Conservation (phyloP, 2,329 filamentous ascomycete genomes). For the Cladosporium sp. region DNA sequence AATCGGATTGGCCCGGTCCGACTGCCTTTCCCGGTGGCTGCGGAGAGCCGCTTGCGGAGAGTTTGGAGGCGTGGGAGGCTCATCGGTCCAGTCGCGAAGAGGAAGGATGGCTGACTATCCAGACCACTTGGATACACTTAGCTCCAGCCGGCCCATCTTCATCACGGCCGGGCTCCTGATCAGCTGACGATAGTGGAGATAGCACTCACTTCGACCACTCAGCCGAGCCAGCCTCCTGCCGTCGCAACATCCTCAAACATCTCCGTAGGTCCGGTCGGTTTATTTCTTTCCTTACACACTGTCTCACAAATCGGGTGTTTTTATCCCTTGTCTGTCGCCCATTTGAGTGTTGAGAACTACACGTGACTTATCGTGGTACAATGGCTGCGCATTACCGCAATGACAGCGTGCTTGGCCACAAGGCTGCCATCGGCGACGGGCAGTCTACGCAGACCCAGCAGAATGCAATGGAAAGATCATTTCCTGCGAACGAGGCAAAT, state of each 20-base stretch:
- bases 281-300: background rate
- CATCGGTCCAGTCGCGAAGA: background rate
- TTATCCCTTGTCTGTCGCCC: background rate
- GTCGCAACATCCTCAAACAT: background rate
- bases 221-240: background rate
- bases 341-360: background rate
- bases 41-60: background rate
- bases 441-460: background rate
- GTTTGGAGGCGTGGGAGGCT: background rate
- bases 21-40: background rate
- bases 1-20: too few relatives aligned
- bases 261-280: background rate
- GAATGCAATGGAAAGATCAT: background rate
- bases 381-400: conserved; percentile 2
- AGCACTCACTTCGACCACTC: background rate
- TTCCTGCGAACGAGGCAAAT: background rate
- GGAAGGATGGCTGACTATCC: background rate
- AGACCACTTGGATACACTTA: background rate
- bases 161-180: too few relatives aligned
- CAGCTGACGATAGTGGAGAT: background rate
- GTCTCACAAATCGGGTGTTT: background rate
- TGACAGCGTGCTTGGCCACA: conserved; percentile 6
- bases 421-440: background rate
- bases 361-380: background rate
- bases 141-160: too few relatives aligned